Evolutionary conservation across 139 green algal genomes (phyloP), one percentile per base, ranked within the genome.

Genomic region (Tetradesmus obliquus): DNA sequence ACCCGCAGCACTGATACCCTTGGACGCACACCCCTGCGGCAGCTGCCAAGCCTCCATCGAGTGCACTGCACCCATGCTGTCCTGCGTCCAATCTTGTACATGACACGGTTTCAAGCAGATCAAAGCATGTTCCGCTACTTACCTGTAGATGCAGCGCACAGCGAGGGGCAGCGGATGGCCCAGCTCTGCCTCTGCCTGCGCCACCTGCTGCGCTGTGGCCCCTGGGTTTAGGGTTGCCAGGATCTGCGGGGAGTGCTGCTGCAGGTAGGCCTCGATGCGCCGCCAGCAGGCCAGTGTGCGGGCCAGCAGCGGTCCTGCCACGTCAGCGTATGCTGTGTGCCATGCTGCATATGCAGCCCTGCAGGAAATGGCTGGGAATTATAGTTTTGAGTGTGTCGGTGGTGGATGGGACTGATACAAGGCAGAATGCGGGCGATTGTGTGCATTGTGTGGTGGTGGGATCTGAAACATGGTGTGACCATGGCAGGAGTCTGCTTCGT

Each of bases 141-240:
- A 92, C 89, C 89, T 92, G 62, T 89, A 88, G 13, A 92, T 88
- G 54, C 45, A 72, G 1, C 55, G 22, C 51, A 92, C n/a, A 24
- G 89, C 60, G 5, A 71, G 19, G 1, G 89, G 89, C 82, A 92
- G 89, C 53, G 57, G 72, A 24, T 89, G 80, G 1, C 82, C 82
- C 54, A 92, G 62, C 20, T 22, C 53, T n/a, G 19, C 10, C 84
- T 92, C 89, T 82, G 89, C 89, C 45, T 74, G 45, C 20, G 12
- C 62, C 81, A 92, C 7, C 82, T 88, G 20, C 17, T 84, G n/a
- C 1, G 20, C 53, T 19, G 82, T 84, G 32, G 89, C 89, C 1
- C 89, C 89, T 57, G 89, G 81, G 13, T 81, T 87, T 1, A 92
- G 89, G 1, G 81, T 89, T 22, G 62, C 62, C 2, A 82, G 53